These are phyloP conservation scores for Coemansia asiatica DNA, from an alignment of 192 early-diverging fungal genomes.

Conservation along the genomic window DNA sequence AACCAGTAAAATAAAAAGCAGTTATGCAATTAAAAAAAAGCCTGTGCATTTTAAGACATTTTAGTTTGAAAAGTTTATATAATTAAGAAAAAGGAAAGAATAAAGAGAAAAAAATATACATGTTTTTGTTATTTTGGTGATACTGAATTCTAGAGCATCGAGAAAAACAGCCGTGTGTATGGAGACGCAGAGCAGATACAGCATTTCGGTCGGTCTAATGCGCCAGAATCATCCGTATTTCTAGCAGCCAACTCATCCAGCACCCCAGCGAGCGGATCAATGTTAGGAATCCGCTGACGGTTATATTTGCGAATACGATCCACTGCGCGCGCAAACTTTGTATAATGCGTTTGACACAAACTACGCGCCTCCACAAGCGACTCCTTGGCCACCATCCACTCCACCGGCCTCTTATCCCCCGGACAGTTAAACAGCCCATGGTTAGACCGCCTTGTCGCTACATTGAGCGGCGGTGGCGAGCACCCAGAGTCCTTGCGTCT, in stretches of 20 bases:
- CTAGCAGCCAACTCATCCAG: constrained; percentile 26
- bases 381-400: constrained; percentile 51
- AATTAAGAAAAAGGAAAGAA: neutral
- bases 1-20: neutral
- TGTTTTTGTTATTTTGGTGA: neutral
- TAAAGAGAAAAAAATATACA: neutral
- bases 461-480: constrained; percentile 4
- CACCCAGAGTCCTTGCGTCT: constrained; percentile 46
- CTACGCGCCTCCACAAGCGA: constrained; percentile 27
- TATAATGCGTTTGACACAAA: constrained; percentile 33
- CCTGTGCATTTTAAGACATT: too few species aligned
- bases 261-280: constrained; percentile 25
- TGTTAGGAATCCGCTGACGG: constrained; percentile 16
- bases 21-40: neutral
- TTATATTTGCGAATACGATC: constrained; percentile 33
- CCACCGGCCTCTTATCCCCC: constrained; percentile 15
- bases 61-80: too few species aligned
- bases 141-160: constrained; percentile 29
- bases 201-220: constrained; percentile 32
- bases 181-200: constrained; percentile 46
- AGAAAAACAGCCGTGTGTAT: constrained; percentile 51
- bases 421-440: constrained; percentile 52
- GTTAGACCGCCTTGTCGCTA: constrained; percentile 22
- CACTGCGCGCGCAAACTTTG: constrained; percentile 37
- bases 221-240: constrained; percentile 18